These are phyloP conservation scores for Pleodorina starrii DNA, from an alignment of 139 green algal species.

Conservation along the genomic window DNA sequence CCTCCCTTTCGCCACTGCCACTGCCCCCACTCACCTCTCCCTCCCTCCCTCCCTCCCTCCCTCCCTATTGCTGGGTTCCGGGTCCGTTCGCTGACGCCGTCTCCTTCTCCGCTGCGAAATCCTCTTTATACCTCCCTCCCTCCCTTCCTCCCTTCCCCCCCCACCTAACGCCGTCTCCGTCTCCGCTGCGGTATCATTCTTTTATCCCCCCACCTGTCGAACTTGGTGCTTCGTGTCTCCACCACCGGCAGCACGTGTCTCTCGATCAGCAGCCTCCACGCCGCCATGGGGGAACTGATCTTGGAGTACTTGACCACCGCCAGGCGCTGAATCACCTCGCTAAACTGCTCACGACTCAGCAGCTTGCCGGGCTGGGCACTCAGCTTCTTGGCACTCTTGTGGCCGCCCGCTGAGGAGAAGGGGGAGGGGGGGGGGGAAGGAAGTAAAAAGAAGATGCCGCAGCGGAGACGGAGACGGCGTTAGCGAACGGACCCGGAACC, in stretches of 20 bases:
- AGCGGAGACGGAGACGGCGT: background rate
- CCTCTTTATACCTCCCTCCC: no score
- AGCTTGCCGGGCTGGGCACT: conserved; percentile 39
- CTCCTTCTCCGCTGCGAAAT: no score
- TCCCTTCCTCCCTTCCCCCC: no score
- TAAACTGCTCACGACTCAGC: conserved; percentile 49
- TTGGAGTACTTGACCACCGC: conserved; percentile 64
- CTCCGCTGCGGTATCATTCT: no score
- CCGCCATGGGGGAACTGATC: conserved; percentile 60
- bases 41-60: no score
- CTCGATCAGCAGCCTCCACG: conserved; percentile 72
- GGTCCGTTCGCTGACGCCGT: no score
- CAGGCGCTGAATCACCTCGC: conserved; percentile 49
- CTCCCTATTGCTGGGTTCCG: no score
- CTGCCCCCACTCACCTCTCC: no score
- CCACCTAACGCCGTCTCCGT: no score
- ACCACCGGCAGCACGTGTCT: conserved; percentile 66
- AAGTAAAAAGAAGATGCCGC: background rate
- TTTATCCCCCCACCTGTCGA: conserved; percentile 48
- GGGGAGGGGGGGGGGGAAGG: background rate
- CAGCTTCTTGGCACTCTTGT: conserved; percentile 29
- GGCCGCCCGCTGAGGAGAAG: background rate
- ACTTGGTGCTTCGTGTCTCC: conserved; percentile 56
- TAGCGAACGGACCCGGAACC: background rate
- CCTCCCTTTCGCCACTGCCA: no score